These are phyloP conservation scores for Sorghum bicolor DNA, from an alignment of 176 grass and related monocot genomes.

Conservation along the genomic window Sorghum_bicolor_NCBIv3 NC_012873.2:59005001-59005500, in stretches of 20 bases:
- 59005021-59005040: constrained; percentile 90
- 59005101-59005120: not conserved
- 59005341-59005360: constrained; percentile 80
- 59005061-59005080: not conserved
- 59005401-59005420: not conserved
- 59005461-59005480: not conserved
- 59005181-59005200: not conserved
- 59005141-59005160: constrained; percentile 23
- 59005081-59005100: not conserved
- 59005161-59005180: not conserved
- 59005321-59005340: constrained; percentile 99
- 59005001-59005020: constrained; percentile 99
- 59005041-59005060: constrained; percentile 16
- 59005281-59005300: constrained; percentile 46
- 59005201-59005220: not conserved
- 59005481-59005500: not conserved
- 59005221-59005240: not conserved
- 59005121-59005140: not conserved
- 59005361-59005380: constrained; percentile 98
- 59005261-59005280: not conserved
- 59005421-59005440: not conserved
- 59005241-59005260: not conserved
- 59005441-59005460: not conserved
- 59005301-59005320: constrained; percentile 98
- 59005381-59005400: constrained; percentile 56